Percentiles rank a stretch among this genome's conserved stretches.
Evolutionary conservation across 257 asterid species (phyloP).

Genomic region (Euphrasia confusa): DNA sequence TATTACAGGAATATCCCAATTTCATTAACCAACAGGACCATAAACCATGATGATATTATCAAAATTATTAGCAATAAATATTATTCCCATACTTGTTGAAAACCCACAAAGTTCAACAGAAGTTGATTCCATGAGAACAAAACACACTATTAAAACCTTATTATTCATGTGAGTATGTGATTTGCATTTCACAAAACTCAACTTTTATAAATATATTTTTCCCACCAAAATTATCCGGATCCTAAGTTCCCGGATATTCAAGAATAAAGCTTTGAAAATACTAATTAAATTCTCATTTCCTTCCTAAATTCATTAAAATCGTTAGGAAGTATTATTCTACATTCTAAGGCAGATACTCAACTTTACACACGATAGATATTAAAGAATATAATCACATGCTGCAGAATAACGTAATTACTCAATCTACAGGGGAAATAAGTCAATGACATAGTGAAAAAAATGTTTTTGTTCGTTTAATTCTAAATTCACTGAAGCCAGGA

Average conservation of each 20-base stretch:
- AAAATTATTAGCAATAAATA: background rate
- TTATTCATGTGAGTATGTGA: background rate
- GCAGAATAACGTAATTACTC: slow-evolving; percentile 18
- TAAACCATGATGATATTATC: background rate
- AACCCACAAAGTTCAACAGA: background rate
- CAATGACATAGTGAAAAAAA: slow-evolving; percentile 11
- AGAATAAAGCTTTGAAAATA: slow-evolving; percentile 15
- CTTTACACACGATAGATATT: slow-evolving; percentile 11
- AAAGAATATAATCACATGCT: slow-evolving; percentile 12
- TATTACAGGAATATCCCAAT: background rate
- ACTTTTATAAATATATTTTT: too few relatives aligned
- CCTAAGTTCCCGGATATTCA: background rate
- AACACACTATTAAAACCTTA: background rate
- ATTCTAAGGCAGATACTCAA: slow-evolving; percentile 20
- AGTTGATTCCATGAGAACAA: background rate
- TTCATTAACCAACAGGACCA: background rate
- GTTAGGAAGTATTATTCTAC: slow-evolving; percentile 4
- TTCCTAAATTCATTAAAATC: background rate
- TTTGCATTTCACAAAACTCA: slow-evolving; percentile 18
- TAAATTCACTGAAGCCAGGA: slow-evolving; percentile 15
- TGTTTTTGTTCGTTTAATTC: slow-evolving; percentile 5
- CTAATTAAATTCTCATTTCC: slow-evolving; percentile 7
- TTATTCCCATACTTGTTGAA: background rate
- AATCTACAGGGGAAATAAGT: background rate
- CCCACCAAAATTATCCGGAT: background rate